Evolutionary conservation across 1,284 basidiomycete species (phyloP).

Genomic region (Cutaneotrichosporon arboriforme): DNA sequence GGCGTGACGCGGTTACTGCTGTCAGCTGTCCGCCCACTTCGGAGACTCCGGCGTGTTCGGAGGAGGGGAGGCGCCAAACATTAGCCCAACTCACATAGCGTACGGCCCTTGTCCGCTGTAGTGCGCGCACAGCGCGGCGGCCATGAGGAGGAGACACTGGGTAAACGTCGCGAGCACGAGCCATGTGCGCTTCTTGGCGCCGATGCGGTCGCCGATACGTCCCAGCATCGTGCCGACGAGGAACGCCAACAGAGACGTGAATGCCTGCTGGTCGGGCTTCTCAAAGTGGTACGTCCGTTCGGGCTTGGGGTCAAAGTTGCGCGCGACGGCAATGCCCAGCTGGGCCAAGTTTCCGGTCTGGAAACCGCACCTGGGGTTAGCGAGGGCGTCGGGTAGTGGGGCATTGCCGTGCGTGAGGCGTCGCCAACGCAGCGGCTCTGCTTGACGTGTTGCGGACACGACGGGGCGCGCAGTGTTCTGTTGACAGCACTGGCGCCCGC

Average conservation of each 20-base stretch:
- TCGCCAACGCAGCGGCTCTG: no score
- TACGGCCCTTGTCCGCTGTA: constrained; percentile 54
- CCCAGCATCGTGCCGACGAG: constrained; percentile 48
- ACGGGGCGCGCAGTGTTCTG: no score
- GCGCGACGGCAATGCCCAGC: constrained; percentile 59
- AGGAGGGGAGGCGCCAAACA: background rate
- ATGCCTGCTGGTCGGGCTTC: constrained; percentile 71
- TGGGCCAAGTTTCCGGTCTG: constrained; percentile 50
- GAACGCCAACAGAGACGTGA: constrained; percentile 70
- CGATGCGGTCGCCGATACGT: constrained; percentile 53
- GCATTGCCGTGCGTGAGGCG: no score
- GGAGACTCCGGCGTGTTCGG: background rate
- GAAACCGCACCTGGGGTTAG: constrained; percentile 46
- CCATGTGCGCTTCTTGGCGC: constrained; percentile 68
- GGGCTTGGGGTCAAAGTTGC: constrained; percentile 57
- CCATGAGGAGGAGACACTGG: constrained; percentile 70
- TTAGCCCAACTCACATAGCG: constrained; percentile 36
- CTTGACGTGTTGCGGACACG: no score
- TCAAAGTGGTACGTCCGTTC: constrained; percentile 59
- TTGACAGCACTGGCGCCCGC: background rate
- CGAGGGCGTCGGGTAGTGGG: no score
- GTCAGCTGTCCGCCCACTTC: background rate
- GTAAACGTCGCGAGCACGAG: constrained; percentile 64
- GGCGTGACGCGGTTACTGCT: constrained; percentile 50
- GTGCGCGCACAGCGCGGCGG: constrained; percentile 59